phyloP scores from a whole-genome alignment of 2,329 filamentous ascomycete species.

The Aspergillus phoenicis region DNA sequence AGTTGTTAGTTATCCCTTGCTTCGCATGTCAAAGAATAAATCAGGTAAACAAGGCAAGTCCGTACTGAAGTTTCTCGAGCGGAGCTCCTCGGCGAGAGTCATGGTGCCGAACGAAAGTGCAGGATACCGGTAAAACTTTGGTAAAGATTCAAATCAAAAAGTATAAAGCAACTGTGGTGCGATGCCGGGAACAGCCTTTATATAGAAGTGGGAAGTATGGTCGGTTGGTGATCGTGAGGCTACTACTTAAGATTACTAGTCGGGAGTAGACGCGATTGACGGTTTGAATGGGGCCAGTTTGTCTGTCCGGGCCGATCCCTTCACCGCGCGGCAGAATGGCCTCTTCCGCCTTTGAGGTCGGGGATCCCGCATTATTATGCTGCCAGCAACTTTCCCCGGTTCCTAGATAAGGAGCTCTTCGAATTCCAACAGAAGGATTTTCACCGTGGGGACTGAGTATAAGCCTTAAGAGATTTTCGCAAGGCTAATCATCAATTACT shows the following conservation, averaged over 20 bases:
- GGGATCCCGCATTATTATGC: conserved; percentile 4
- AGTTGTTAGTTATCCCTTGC: conserved; percentile 27
- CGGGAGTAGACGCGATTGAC: conserved; percentile 23
- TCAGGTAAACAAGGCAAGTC: conserved; percentile 23
- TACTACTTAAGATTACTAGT: neutral
- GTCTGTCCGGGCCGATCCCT: conserved; percentile 24
- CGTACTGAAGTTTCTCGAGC: conserved; percentile 68
- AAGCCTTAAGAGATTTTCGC: neutral
- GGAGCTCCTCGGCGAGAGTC: conserved; percentile 65
- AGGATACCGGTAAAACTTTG: neutral
- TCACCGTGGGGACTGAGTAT: neutral
- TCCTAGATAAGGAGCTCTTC: neutral
- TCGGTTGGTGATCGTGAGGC: neutral
- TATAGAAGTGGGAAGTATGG: neutral
- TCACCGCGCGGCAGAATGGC: conserved; percentile 29
- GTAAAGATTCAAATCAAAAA: neutral
- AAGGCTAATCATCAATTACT: neutral
- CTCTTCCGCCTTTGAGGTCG: neutral
- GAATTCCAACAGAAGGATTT: neutral
- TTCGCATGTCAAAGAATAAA: conserved; percentile 19
- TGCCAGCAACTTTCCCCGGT: neutral
- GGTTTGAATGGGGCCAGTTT: conserved; percentile 25
- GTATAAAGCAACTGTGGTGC: neutral
- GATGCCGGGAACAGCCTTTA: neutral
- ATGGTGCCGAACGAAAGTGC: conserved; percentile 40